phyloP scores from a whole-genome alignment of 2,329 filamentous ascomycete species.

The Colletotrichum theobromicola region DNA sequence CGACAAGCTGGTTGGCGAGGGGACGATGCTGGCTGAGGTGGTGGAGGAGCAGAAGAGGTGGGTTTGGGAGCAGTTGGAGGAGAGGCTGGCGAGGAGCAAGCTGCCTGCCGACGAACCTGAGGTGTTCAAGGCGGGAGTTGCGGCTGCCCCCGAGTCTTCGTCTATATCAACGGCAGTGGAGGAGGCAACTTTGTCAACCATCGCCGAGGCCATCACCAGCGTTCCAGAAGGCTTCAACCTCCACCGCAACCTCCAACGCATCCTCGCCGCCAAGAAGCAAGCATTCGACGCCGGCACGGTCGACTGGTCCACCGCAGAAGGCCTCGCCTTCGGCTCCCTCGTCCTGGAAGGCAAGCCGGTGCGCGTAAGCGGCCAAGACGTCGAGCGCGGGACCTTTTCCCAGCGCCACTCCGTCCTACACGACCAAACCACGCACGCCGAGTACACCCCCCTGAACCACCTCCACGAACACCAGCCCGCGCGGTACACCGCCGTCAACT shows the following conservation, averaged over 20 bases:
- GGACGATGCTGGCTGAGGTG: conserved; percentile 94
- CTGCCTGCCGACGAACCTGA: conserved; percentile 87
- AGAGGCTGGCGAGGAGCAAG: conserved; percentile 95
- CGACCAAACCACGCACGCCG: conserved; percentile 91
- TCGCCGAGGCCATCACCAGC: conserved; percentile 79
- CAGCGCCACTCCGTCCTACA: conserved; percentile 97
- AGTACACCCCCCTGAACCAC: conserved; percentile 90
- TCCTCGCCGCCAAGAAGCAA: conserved; percentile 87
- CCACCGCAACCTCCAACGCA: conserved; percentile 97
- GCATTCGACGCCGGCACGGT: conserved; percentile 89
- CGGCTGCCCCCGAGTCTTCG: conserved; percentile 61
- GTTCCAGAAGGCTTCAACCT: conserved; percentile 85
- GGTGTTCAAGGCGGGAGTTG: accelerated
- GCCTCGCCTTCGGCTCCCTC: conserved; percentile 89
- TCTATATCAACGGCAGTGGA: conserved; percentile 74
- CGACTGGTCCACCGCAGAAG: conserved; percentile 97
- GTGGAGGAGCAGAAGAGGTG: conserved; percentile 99
- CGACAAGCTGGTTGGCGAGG: conserved; percentile 86
- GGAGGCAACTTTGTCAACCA: conserved; percentile 73
- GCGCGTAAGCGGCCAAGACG: conserved; percentile 96
- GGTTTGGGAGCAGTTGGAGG: conserved; percentile 98
- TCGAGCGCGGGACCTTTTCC: conserved; percentile 98
- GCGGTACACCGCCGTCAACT: conserved; percentile 95
- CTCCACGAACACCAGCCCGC: conserved; percentile 82
- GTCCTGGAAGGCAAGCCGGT: conserved; percentile 94